Conservation (phyloP, 352 stramenopile species). For the Pythium rishiriense region DNA sequence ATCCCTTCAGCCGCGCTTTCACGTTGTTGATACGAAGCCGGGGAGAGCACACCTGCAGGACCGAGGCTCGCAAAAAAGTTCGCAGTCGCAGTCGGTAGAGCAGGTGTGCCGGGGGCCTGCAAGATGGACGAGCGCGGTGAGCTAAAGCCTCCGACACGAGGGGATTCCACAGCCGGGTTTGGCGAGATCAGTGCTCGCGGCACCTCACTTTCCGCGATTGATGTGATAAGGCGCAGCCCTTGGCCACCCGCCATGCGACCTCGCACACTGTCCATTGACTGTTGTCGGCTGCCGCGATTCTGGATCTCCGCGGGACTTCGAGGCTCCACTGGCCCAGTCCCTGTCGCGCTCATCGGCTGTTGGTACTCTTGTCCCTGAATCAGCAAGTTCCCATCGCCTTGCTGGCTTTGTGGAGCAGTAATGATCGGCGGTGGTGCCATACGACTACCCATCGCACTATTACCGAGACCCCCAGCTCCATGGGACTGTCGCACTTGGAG, state of each 20-base stretch:
- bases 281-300: conserved; percentile 59
- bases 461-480: background rate
- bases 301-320: conserved; percentile 81
- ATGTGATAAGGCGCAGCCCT: conserved; percentile 81
- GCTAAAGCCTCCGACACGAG: conserved; percentile 70
- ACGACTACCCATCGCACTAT: conserved; percentile 6
- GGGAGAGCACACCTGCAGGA: conserved; percentile 53
- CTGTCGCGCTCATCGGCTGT: conserved; percentile 38
- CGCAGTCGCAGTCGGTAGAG: conserved; percentile 45
- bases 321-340: conserved; percentile 39
- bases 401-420: conserved; percentile 36
- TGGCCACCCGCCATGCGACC: conserved; percentile 40
- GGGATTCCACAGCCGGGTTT: conserved; percentile 85
- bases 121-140: conserved; percentile 75
- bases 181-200: conserved; percentile 80
- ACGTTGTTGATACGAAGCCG: conserved; percentile 81
- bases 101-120: conserved; percentile 70
- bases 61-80: conserved; percentile 56
- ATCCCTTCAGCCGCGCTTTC: no score
- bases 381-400: conserved; percentile 44
- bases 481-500: conserved; percentile 62
- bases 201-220: conserved; percentile 77
- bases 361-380: conserved; percentile 71
- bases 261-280: conserved; percentile 29
- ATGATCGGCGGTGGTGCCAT: conserved; percentile 55